phyloP scores from a whole-genome alignment of 208 protist genomes.

The Acanthamoeba culbertsoni region DNA sequence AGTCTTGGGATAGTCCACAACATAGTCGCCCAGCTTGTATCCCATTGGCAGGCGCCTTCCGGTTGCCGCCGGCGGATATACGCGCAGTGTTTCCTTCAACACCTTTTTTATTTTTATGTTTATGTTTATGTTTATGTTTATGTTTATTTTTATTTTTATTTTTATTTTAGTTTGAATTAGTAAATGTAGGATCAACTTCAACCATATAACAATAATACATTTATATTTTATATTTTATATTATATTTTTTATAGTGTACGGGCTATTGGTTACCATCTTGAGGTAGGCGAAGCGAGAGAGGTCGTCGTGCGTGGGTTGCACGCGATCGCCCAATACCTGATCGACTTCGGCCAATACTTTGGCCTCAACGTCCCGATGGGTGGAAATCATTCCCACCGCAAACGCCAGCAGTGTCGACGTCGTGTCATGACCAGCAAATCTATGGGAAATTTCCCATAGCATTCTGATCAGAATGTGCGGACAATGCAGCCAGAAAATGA shows the following conservation, averaged over 20 bases:
- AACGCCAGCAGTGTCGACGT: slow-evolving; percentile 30
- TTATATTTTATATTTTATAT: neutral
- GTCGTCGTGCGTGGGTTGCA: slow-evolving; percentile 32
- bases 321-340: slow-evolving; percentile 7
- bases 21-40: slow-evolving; percentile 36
- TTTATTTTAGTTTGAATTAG: neutral
- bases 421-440: slow-evolving; percentile 60
- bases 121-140: neutral
- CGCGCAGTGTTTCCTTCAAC: slow-evolving; percentile 50
- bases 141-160: neutral
- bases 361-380: neutral
- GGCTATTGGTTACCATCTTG: slow-evolving; percentile 10
- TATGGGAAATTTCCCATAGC: neutral
- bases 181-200: neutral
- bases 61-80: slow-evolving; percentile 45
- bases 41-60: neutral
- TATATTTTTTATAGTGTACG: neutral
- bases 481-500: neutral
- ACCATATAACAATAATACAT: neutral
- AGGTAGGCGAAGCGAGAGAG: slow-evolving; percentile 5
- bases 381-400: slow-evolving; percentile 30
- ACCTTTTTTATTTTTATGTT: neutral
- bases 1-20: neutral
- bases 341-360: slow-evolving; percentile 34
- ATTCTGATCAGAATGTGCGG: neutral